Evolutionary conservation across 75 land plant genomes (phyloP), one percentile per base, ranked within the genome.

Genomic region (Isoetes taiwanensis): DNA sequence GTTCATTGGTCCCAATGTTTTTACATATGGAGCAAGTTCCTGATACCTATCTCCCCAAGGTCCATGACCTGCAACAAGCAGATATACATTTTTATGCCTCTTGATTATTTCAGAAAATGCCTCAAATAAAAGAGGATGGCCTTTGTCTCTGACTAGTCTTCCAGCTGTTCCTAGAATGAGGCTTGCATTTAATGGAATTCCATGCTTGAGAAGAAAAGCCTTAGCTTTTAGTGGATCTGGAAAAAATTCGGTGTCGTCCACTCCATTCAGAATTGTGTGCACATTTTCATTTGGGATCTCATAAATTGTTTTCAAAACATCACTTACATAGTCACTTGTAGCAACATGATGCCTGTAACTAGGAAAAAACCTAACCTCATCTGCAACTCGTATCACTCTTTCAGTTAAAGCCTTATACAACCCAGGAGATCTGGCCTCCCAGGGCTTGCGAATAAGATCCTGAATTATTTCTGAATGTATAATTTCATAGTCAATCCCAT

Each of bases 141-240:
- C 90, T 54, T 85, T 85, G 67, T 85, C 90, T 28, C 64, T 72
- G n/a, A 85, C 90, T 11, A 85, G 53, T 20, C 82, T 63, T 1
- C 90, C 90, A 0, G 88, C 79, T 0, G 78, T 76, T 3, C 88
- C 88, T 16, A 84, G 50, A n/a, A 84, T 84, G 6, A 84, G 40
- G 19, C 60, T 68, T 10, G 76, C 84, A 21, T 67, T 67, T 9
- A 27, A 10, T 6, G 82, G 85, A 3, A 85, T 34, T 0, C 85
- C 85, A 30, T 52, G 56, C 21, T 58, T 61, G 11, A 37, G 10
- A 8, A 79, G 61, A 46, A 81, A 81, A 0, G 55, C 43, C 0
- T 3, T 14, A 0, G 82, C 90, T 19, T 64, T 41, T 1, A 9
- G 28, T 6, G 34, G 9, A 42, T 81, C 78, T 3, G 70, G 69